These are phyloP conservation scores for Yarrowia porcina DNA, from an alignment of 805 yeast species.

Conservation along the genomic window DNA sequence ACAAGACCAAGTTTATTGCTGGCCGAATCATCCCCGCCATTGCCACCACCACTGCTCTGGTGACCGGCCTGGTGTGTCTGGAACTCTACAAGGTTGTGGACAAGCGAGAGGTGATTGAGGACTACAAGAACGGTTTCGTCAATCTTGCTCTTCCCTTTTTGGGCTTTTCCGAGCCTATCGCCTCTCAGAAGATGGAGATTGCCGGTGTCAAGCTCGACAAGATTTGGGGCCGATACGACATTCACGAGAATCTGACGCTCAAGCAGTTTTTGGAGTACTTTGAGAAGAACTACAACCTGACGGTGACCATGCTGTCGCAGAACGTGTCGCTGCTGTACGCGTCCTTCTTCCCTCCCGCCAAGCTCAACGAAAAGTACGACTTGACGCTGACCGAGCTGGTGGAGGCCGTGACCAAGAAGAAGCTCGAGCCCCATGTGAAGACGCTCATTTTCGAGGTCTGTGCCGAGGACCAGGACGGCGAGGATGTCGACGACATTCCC, in stretches of 20 bases:
- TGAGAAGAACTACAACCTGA: constrained; percentile 77
- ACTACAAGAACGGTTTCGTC: constrained; percentile 87
- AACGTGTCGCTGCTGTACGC: constrained; percentile 90
- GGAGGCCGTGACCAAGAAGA: constrained; percentile 81
- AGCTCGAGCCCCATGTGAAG: constrained; percentile 67
- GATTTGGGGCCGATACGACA: constrained; percentile 93
- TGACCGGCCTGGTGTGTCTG: constrained; percentile 88
- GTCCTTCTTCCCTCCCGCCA: constrained; percentile 88
- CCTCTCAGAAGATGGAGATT: constrained; percentile 77
- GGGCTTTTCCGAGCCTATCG: constrained; percentile 95
- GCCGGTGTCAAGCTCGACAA: constrained; percentile 68
- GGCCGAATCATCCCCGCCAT: constrained; percentile 98
- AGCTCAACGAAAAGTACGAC: constrained; percentile 70
- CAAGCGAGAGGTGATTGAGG: constrained; percentile 65
- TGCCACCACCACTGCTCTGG: constrained; percentile 98
- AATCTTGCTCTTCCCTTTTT: constrained; percentile 92
- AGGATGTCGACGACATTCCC: constrained; percentile 90
- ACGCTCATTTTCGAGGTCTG: constrained; percentile 85
- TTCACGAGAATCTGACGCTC: constrained; percentile 61
- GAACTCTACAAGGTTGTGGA: constrained; percentile 90
- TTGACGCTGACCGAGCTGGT: constrained; percentile 71
- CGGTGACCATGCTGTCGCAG: constrained; percentile 84
- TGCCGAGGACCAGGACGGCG: constrained; percentile 87
- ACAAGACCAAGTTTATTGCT: constrained; percentile 93
- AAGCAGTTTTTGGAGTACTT: constrained; percentile 71